These are phyloP conservation scores for Coniochaeta sp. DNA, from an alignment of 2,329 filamentous ascomycete species.

Conservation along the genomic window DNA sequence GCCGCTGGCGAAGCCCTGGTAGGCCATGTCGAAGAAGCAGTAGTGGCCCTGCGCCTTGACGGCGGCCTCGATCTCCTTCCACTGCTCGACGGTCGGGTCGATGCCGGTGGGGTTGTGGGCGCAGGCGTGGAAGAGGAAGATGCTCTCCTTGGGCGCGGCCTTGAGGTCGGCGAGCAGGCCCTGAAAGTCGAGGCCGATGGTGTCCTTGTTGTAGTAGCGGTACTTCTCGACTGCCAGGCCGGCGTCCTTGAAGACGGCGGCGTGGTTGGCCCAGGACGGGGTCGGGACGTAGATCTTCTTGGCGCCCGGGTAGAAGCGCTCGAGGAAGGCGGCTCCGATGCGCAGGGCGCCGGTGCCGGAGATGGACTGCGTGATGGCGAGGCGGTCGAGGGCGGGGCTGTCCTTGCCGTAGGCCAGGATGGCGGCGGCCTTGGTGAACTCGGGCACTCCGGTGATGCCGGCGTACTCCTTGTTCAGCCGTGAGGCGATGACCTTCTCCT, in stretches of 20 bases:
- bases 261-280: constrained; percentile 98
- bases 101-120: constrained; percentile 97
- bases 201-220: constrained; percentile 98
- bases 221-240: constrained; percentile 91
- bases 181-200: constrained; percentile 95
- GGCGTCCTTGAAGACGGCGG: constrained; percentile 89
- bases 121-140: constrained; percentile 92
- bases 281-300: constrained; percentile 97
- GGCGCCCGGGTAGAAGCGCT: constrained; percentile 80
- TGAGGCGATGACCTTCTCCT: constrained; percentile 73
- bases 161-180: constrained; percentile 89
- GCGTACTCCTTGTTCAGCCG: constrained; percentile 95
- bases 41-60: constrained; percentile 84
- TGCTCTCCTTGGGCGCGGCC: constrained; percentile 74
- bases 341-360: constrained; percentile 94
- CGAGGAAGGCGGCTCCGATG: constrained; percentile 88
- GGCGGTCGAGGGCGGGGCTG: constrained; percentile 67
- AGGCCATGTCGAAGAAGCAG: constrained; percentile 99
- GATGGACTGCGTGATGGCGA: constrained; percentile 95
- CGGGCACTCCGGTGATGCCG: constrained; percentile 89
- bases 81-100: constrained; percentile 86
- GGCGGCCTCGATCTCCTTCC: constrained; percentile 80
- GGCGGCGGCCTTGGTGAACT: constrained; percentile 89
- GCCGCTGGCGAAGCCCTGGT: constrained; percentile 95
- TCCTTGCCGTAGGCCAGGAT: constrained; percentile 82